A percentile compares a stretch with the other conserved stretches of the same genome.
phyloP scores from a whole-genome alignment of 2,329 filamentous ascomycete genomes.

The Pseudogymnoascus sp. region DNA sequence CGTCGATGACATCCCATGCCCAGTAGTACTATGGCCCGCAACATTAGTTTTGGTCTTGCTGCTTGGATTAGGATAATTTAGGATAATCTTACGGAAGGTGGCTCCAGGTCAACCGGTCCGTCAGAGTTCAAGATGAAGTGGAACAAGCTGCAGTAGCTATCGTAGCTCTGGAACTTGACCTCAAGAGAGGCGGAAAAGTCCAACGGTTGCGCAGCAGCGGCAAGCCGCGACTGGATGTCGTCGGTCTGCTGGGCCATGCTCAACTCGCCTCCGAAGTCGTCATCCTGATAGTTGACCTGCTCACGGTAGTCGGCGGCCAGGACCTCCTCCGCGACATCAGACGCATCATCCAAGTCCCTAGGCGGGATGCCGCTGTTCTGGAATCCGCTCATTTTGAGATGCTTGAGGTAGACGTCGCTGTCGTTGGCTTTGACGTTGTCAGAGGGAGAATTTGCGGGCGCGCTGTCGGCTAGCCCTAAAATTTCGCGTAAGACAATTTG shows the following conservation, averaged over 20 bases:
- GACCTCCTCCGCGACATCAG: slow-evolving; percentile 91
- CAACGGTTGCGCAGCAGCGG: slow-evolving; percentile 84
- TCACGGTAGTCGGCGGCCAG: slow-evolving; percentile 93
- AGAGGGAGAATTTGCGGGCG: slow-evolving; percentile 7
- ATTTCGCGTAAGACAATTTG: slow-evolving; percentile 8
- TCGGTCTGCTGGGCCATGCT: slow-evolving; percentile 68
- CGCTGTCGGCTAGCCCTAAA: slow-evolving; percentile 8
- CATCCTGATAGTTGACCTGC: slow-evolving; percentile 89
- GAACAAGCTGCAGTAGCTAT: slow-evolving; percentile 98
- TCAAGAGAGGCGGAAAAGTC: slow-evolving; percentile 95
- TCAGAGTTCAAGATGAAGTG: slow-evolving; percentile 99
- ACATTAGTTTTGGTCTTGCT: neutral
- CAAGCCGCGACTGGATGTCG: slow-evolving; percentile 87
- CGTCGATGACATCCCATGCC: slow-evolving; percentile 99
- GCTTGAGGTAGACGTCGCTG: slow-evolving; percentile 9
- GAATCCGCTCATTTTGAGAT: slow-evolving; percentile 46
- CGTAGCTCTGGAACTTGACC: slow-evolving; percentile 97
- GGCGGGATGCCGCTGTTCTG: slow-evolving; percentile 52
- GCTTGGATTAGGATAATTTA: slow-evolving; percentile 20
- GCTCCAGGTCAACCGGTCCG: slow-evolving; percentile 94
- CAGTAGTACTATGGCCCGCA: slow-evolving; percentile 70
- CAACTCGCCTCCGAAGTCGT: slow-evolving; percentile 67
- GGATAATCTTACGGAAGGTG: slow-evolving; percentile 71
- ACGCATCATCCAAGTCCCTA: slow-evolving; percentile 65
- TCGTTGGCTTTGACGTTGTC: slow-evolving; percentile 8